phyloP scores from a whole-genome alignment of 768 basidiomycete species.

The Leucosporidium creatinivorum region DNA sequence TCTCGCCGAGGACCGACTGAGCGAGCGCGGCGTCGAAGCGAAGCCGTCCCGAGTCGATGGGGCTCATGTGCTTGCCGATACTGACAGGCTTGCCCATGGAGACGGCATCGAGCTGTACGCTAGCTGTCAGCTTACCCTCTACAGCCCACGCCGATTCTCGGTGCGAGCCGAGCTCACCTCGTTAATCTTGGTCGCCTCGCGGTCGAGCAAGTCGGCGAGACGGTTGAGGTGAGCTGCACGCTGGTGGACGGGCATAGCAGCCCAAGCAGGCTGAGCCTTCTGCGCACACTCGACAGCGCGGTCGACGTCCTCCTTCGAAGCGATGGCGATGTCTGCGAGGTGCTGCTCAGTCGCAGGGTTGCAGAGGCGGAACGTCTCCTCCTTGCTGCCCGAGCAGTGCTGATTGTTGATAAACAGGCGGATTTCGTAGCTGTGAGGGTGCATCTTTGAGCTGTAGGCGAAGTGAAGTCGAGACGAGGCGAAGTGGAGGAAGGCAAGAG shows the following conservation, averaged over 20 bases:
- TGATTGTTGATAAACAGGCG: constrained; percentile 23
- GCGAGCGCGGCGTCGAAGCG: constrained; percentile 8
- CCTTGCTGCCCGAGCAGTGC: not conserved
- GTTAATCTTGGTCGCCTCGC: constrained; percentile 8
- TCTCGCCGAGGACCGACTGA: constrained; percentile 10
- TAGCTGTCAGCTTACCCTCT: not conserved
- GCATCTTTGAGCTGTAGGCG: not conserved
- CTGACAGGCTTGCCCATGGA: constrained; percentile 12
- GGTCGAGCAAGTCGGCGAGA: constrained; percentile 31
- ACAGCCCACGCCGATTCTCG: not conserved
- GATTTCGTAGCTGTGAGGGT: constrained; percentile 1
- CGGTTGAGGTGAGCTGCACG: constrained; percentile 21
- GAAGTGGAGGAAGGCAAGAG: no score
- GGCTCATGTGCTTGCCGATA: not conserved
- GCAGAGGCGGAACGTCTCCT: constrained; percentile 12
- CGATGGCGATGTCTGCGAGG: constrained; percentile 13
- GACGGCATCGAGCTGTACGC: constrained; percentile 20
- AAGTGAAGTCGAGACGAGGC: no score
- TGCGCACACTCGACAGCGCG: constrained; percentile 21
- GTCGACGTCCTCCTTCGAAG: constrained; percentile 17
- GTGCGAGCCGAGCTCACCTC: constrained; percentile 8
- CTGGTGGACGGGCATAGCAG: not conserved
- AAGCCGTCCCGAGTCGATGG: not conserved
- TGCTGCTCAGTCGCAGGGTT: constrained; percentile 22
- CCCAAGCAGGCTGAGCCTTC: constrained; percentile 19